Base-by-base conservation (phyloP, 2,329 filamentous ascomycete species). In the Pyrenophora tritici-repentis region DNA sequence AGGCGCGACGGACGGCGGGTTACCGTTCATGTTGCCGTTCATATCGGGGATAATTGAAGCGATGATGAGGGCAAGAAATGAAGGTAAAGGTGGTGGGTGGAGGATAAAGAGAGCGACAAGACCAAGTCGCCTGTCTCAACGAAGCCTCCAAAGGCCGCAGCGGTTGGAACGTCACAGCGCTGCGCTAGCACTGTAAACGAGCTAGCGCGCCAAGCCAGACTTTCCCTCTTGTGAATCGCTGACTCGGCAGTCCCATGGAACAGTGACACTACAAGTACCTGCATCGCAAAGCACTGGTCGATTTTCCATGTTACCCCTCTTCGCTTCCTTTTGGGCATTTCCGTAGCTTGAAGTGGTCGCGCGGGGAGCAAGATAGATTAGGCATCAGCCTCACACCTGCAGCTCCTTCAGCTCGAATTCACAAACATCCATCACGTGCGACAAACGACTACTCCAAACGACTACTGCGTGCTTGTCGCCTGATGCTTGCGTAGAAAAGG, bases 61-160 rank as follows among this genome's bases (percentile, higher is more conserved):
- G 17, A 20, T 32, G 17, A 32, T 17, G 42, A n/a, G 17, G 14
- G 13, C 17, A 38, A 39, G 41, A 22, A 37, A 50, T 44, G 47
- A 22, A 65, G 47, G 65, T 61, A 54, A 63, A 55, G 46, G 26
- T 31, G 26, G 58, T 14, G 70, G 70, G 71, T 73, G 44, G 70
- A 67, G 42, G 44, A 42, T 33, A 53, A 40, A 42, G 42, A 50
- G 29, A 33, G 54, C 39, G 42, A 20, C 38, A 39, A 49, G 55
- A 51, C 48, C 22, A 41, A 29, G 48, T 38, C 38, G 46, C 50
- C 53, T 53, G 45, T 48, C 42, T 37, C 44, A 34, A 36, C 26
- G 32, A 42, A 26, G 40, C 33, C 20, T 38, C 16, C 17, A 43
- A 24, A 52, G 41, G 37, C 50, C 32, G 42, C 47, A 33, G 40